Conservation (phyloP, 176 grass and related monocot genomes). For the Eremochloa ophiuroides region DNA sequence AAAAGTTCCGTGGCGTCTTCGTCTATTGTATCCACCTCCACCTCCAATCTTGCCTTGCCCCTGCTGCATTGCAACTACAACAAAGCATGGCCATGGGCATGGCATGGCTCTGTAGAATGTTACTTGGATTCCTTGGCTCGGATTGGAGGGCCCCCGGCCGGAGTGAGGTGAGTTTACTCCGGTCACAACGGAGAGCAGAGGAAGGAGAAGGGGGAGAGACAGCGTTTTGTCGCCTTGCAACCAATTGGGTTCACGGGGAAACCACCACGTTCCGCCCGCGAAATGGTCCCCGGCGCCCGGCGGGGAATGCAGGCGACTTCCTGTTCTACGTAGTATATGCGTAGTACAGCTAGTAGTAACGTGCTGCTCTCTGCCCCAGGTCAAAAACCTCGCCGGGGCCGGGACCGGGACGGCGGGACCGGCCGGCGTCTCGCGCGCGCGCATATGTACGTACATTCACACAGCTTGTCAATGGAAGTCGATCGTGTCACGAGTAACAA, state of each 20-base stretch:
- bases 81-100: too few relatives aligned
- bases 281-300: neutral
- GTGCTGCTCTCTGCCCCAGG: neutral
- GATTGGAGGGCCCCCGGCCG: too few relatives aligned
- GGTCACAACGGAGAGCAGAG: neutral
- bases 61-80: too few relatives aligned
- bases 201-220: too few relatives aligned
- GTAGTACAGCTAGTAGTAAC: neutral
- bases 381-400: neutral
- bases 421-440: too few relatives aligned
- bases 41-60: too few relatives aligned
- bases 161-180: neutral
- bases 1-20: neutral
- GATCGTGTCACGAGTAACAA: too few relatives aligned
- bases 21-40: too few relatives aligned
- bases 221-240: neutral
- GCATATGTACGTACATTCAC: neutral
- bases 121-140: neutral
- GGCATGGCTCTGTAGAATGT: too few relatives aligned
- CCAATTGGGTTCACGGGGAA: slow-evolving; percentile 25
- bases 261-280: neutral
- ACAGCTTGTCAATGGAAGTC: neutral
- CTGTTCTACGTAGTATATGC: too few relatives aligned
- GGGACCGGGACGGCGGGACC: neutral
- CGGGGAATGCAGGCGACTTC: neutral